Evolutionary conservation across 176 grass and related monocot species (phyloP), one percentile per base, ranked within the genome.

Genomic region (Secale cereale): DNA sequence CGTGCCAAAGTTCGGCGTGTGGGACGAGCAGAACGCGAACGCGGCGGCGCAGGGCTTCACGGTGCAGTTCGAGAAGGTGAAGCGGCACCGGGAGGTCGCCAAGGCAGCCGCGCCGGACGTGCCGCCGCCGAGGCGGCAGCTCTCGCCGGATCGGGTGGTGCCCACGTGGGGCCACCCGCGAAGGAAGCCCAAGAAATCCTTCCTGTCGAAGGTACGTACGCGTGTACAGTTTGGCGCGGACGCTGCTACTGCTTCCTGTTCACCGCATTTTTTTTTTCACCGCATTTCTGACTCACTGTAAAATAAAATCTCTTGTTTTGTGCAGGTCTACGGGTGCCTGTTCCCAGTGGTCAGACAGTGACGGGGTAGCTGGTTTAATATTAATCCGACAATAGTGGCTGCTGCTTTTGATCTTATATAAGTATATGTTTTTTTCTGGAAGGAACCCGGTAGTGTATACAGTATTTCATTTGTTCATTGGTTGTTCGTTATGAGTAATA

Each of bases 11-110:
- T 94, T 94, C 82, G 93, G 93, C 40, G 90, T 88, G 71, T 94
- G 93, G 93, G 93, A 92, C 70, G 93, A 92, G 59, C 45, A 85
- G 50, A 88, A 92, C 82, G 80, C 70, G 68, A 74, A 64, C 60
- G 54, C 65, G 61, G 87, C 85, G 17, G 89, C 78, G 83, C 87
- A 91, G 79, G 90, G 90, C 3, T 94, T 88, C 85, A 94, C 93
- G 65, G 85, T 92, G 87, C 93, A 94, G 91, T 94, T 94, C 84
- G 93, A 94, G 22, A 94, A 92, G 85, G 85, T 94, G 73, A 90
- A 94, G 82, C 85, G 86, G 27, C 80, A 94, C 65, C 71, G 88
- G 33, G 93, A 94, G 36, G 92, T 83, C 79, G 81, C 67, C 2
- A 90, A 36, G 79, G 79, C 87, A 14, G 69, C 61, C 22, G 59